phyloP scores from a whole-genome alignment of 148 eudicot genomes.

The Rhododendron ovatum region DNA sequence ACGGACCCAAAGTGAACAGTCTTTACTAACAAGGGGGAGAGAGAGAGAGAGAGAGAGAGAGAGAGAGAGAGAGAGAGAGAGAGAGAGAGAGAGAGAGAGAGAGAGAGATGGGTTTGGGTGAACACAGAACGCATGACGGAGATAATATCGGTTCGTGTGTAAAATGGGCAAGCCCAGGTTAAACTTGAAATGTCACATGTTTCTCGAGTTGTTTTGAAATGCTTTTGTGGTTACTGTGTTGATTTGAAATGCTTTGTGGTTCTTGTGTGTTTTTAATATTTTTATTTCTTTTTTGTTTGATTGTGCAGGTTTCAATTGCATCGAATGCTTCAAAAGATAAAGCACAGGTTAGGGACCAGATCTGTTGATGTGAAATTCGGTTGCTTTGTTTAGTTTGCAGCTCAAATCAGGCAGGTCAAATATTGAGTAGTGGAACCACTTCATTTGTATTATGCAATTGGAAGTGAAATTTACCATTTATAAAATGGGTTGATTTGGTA shows the following conservation, averaged over 20 bases:
- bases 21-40: too few relatives aligned
- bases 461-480: neutral
- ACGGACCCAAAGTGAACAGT: too few relatives aligned
- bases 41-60: too few relatives aligned
- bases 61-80: too few relatives aligned
- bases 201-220: neutral
- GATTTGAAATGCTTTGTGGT: neutral
- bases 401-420: neutral
- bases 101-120: too few relatives aligned
- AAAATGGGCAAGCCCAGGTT: neutral
- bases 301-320: slow-evolving; percentile 70
- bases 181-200: neutral
- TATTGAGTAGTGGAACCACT: neutral
- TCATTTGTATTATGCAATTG: slow-evolving; percentile 27
- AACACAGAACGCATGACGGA: too few relatives aligned
- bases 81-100: too few relatives aligned
- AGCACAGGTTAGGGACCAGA: slow-evolving; percentile 51
- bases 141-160: too few relatives aligned
- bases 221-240: neutral
- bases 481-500: neutral
- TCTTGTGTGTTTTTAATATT: neutral
- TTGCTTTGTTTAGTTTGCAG: neutral
- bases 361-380: neutral
- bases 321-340: slow-evolving; percentile 68
- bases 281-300: neutral